Conservation (phyloP, 2,329 filamentous ascomycete species). For the Hirsutella minnesotensis region DNA sequence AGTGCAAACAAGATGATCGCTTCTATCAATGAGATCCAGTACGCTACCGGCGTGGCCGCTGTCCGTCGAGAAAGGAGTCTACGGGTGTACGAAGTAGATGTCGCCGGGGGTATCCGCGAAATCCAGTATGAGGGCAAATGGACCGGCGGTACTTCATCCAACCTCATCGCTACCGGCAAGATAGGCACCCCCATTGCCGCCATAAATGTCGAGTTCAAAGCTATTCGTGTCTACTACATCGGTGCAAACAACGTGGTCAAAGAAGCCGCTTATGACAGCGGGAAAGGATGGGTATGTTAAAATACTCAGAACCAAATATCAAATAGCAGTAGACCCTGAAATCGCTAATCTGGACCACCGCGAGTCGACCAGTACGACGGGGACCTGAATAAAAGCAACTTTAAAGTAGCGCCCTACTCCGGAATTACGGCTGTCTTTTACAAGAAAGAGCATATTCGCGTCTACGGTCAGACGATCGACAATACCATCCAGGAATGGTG, state of each 20-base stretch:
- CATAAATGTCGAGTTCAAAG: not conserved
- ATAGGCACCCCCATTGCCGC: slow-evolving; percentile 1
- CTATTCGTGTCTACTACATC: slow-evolving; percentile 1
- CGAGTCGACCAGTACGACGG: slow-evolving; percentile 2
- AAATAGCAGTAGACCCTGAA: no score
- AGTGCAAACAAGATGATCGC: no score
- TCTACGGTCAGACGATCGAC: not conserved
- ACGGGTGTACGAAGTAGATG: not conserved
- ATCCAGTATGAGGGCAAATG: slow-evolving; percentile 1
- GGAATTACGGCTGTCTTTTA: not conserved
- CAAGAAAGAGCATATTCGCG: not conserved
- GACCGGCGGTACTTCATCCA: slow-evolving; percentile 1
- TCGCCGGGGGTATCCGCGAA: not conserved
- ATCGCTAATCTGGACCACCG: no score
- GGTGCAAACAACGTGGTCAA: not conserved
- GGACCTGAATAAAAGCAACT: not conserved
- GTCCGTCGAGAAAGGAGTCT: not conserved
- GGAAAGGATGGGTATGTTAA: not conserved
- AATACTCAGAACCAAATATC: no score
- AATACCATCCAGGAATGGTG: not conserved
- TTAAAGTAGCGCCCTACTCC: not conserved
- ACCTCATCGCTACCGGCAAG: not conserved
- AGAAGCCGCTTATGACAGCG: not conserved
- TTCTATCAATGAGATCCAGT: no score
- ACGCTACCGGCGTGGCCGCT: no score